Evolutionary conservation across 2,329 filamentous ascomycete genomes (phyloP).

Genomic region (Curvularia sp.): DNA sequence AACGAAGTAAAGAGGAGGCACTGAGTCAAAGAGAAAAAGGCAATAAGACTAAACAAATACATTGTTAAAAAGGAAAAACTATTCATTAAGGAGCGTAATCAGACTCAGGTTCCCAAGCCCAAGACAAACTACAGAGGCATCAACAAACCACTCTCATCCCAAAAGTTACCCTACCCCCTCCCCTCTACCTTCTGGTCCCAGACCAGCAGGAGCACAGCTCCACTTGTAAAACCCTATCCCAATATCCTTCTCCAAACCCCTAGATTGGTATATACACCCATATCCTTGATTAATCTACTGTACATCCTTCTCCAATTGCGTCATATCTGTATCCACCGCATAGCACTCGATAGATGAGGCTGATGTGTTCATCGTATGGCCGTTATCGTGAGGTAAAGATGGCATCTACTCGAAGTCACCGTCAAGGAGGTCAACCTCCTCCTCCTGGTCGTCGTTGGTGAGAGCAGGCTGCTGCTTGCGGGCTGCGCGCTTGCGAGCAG

Average conservation of each 20-base stretch:
- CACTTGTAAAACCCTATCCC: background rate
- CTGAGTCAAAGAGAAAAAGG: background rate
- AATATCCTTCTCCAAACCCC: background rate
- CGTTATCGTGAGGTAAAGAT: background rate
- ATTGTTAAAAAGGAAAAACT: slow-evolving; percentile 5
- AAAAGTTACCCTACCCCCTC: background rate
- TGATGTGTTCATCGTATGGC: background rate
- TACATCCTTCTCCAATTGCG: background rate
- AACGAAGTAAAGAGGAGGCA: background rate
- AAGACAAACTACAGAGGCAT: slow-evolving; percentile 16
- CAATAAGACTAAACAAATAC: background rate
- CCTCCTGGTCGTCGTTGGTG: slow-evolving; percentile 47
- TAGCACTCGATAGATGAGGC: background rate
- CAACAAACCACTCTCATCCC: slow-evolving; percentile 5
- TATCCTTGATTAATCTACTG: background rate
- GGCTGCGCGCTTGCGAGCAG: slow-evolving; percentile 29
- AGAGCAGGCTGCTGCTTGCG: slow-evolving; percentile 28
- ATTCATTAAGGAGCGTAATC: slow-evolving; percentile 27
- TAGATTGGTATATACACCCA: background rate
- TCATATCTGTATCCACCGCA: background rate
- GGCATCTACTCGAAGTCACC: slow-evolving; percentile 22
- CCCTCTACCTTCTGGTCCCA: background rate
- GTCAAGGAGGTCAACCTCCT: slow-evolving; percentile 40
- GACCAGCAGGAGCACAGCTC: background rate
- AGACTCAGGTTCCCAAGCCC: slow-evolving; percentile 33